A percentile compares a stretch with the other conserved stretches of the same genome.
Conservation (phyloP, 495 filamentous ascomycete genomes). For the Terfezia boudieri region DNA sequence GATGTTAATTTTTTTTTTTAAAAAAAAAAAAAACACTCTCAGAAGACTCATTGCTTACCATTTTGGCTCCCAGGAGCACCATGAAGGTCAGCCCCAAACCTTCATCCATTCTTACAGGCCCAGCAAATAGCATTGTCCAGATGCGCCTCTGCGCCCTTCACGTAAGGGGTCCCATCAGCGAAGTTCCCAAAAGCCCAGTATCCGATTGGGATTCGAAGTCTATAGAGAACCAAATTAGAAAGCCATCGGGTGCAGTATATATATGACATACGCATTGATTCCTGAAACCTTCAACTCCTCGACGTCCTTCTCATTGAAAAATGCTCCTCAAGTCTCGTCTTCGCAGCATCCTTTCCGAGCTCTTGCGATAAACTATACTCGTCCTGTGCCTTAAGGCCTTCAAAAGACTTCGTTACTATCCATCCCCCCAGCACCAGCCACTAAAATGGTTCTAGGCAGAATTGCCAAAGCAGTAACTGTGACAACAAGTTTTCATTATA, state of each 20-base stretch:
- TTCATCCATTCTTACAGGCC: slow-evolving; percentile 21
- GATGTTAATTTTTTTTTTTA: no score
- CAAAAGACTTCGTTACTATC: slow-evolving; percentile 20
- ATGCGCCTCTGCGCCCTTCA: slow-evolving; percentile 20
- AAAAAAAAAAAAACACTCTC: no score
- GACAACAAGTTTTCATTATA: no score
- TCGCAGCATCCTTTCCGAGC: slow-evolving; percentile 7
- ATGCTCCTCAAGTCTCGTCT: slow-evolving; percentile 13
- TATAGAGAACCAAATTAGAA: neutral
- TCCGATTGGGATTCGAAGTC: slow-evolving; percentile 23
- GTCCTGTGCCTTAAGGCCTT: slow-evolving; percentile 13
- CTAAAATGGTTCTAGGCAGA: neutral
- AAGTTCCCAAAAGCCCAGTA: slow-evolving; percentile 25
- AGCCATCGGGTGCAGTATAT: neutral
- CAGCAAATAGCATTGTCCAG: slow-evolving; percentile 24
- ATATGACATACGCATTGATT: slow-evolving; percentile 19
- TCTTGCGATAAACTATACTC: slow-evolving; percentile 20
- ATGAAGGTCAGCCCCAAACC: slow-evolving; percentile 23
- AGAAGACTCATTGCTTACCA: slow-evolving; percentile 3
- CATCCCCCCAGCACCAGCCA: slow-evolving; percentile 24
- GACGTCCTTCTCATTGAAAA: slow-evolving; percentile 22
- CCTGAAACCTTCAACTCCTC: slow-evolving; percentile 19
- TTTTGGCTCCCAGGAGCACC: slow-evolving; percentile 25
- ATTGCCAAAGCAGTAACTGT: no score
- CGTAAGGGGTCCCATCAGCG: slow-evolving; percentile 17